A percentile compares a stretch with the other conserved stretches of the same genome.
phyloP scores from a whole-genome alignment of 495 filamentous ascomycete genomes.

The Parmelia sp. region DNA sequence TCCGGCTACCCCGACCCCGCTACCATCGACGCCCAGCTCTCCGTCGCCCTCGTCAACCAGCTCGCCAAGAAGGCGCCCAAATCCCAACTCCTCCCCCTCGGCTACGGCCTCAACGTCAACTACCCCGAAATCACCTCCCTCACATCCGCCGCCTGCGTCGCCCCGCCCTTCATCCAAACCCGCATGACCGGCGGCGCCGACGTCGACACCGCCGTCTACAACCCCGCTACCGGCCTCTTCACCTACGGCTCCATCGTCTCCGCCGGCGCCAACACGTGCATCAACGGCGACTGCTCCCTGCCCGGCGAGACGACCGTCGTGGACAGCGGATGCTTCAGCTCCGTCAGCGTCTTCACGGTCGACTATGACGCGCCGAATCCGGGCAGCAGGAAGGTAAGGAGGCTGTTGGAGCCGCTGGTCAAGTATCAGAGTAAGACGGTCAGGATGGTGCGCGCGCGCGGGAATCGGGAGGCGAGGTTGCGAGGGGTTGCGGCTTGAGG shows the following conservation, averaged over 20 bases:
- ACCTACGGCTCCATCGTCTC: slow-evolving; percentile 15
- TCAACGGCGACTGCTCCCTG: slow-evolving; percentile 34
- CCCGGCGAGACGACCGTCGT: slow-evolving; percentile 33
- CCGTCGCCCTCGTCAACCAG: slow-evolving; percentile 31
- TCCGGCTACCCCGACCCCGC: slow-evolving; percentile 30
- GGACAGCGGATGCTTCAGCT: slow-evolving; percentile 22
- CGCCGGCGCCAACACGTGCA: slow-evolving; percentile 27
- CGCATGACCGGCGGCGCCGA: slow-evolving; percentile 29
- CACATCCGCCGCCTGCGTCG: slow-evolving; percentile 26
- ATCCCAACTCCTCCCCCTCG: slow-evolving; percentile 31
- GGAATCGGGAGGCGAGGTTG: not conserved
- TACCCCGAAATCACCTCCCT: slow-evolving; percentile 30
- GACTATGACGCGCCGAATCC: slow-evolving; percentile 33
- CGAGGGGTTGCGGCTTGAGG: not conserved
- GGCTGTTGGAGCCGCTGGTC: slow-evolving; percentile 3
- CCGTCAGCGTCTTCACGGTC: slow-evolving; percentile 35
- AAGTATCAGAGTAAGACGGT: slow-evolving; percentile 6
- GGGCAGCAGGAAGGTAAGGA: not conserved
- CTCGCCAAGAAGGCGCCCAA: slow-evolving; percentile 30
- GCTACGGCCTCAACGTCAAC: slow-evolving; percentile 38
- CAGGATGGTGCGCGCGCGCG: not conserved
- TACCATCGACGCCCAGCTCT: slow-evolving; percentile 33
- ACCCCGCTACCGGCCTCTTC: slow-evolving; percentile 33
- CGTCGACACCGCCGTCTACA: slow-evolving; percentile 27
- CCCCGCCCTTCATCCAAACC: slow-evolving; percentile 35